Base-by-base conservation (phyloP, 345 rosid species). In the Lepidium aucheri region DNA sequence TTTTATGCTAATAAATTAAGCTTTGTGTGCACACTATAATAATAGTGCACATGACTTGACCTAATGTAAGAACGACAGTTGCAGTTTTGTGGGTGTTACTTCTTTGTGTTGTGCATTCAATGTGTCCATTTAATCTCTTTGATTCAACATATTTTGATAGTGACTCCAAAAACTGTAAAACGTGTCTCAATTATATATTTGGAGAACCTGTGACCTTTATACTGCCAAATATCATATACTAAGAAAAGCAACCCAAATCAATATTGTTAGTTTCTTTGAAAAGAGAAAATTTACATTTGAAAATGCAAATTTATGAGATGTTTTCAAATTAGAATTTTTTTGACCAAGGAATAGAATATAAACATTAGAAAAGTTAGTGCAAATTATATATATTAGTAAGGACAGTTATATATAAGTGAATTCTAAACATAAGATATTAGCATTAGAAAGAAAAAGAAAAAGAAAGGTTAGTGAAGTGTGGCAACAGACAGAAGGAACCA, bases 61-160 rank as follows among this genome's bases (percentile, higher is more conserved):
- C 65, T 56, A 69, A 57, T 63, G 28, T 39, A 56, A 56, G 76
- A 64, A 55, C 51, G 69, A 54, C 59, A 55, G 44, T 30, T 39
- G 42, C 43, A 30, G 51, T 72, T 69, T 47, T 30, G 16, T 30
- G 36, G 9, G 51, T 39, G 64, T 56, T 72, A 53, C 60, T 72
- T 64, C 70, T 72, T 65, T 63, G 55, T 63, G 65, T 71, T 54
- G 57, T 63, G 43, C 38, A 28, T 15, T 17, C 17, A 28, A 63
- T 30, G 33, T 54, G 16, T 22, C 47, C 51, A 28, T 36, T 28
- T 49, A 59, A 50, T 35, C 45, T 42, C 61, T 22, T 16, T 35
- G 9, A 63, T 71, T 44, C 64, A 45, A 53, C 38, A 50, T 6
- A 40, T 35, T 20, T 61, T 44, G 69, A 62, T 53, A 44, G 63